Base-by-base conservation (phyloP, 108 stramenopile species). In the Nitzschia sp. region DNA sequence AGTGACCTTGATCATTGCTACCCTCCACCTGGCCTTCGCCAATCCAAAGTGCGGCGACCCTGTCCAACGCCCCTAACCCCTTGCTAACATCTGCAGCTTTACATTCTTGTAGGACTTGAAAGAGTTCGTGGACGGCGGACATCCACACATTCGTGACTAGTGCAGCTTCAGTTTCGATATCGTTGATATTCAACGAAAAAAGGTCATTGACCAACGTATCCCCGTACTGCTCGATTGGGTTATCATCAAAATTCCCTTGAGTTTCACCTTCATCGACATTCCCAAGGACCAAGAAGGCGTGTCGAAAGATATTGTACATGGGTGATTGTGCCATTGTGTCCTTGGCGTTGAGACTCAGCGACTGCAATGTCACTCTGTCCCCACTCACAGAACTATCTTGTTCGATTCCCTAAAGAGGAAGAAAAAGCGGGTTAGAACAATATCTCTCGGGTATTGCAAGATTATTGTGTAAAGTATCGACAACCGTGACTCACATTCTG, bases 31-130 rank as follows among this genome's bases (percentile, higher is more conserved):
- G 84, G 0, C 45, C 75, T 22, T 59, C 75, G 22, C 91, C 91
- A 64, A 84, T 75, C 85, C 85, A 93, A 47, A 87, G 67, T 0
- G 91, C 91, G 3, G 82, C 81, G 16, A 88, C 85, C 44, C 45
- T 69, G 55, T 93, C 91, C 34, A 93, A 66, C 2, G 58, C 73
- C 29, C 28, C 63, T 1, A 69, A 6, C 63, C 66, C 69, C 1
- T 60, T 27, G 29, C 62, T 58, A 5, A 21, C 36, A 31, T 78
- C 53, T 31, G 53, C 68, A 15, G 41, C 22, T 31, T 31, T 29
- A 69, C 88, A 93, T 13, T 74, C 31, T 4, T 46, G 35, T 31
- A 82, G 54, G 25, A 72, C 78, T 16, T 81, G 70, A 63, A 84
- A 85, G 0, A 93, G 69, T 19, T 75, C 45, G 58, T 87, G 75